Evolutionary conservation across 192 early-diverging fungal genomes (phyloP).

Genomic region (Mortierella antarctica): DNA sequence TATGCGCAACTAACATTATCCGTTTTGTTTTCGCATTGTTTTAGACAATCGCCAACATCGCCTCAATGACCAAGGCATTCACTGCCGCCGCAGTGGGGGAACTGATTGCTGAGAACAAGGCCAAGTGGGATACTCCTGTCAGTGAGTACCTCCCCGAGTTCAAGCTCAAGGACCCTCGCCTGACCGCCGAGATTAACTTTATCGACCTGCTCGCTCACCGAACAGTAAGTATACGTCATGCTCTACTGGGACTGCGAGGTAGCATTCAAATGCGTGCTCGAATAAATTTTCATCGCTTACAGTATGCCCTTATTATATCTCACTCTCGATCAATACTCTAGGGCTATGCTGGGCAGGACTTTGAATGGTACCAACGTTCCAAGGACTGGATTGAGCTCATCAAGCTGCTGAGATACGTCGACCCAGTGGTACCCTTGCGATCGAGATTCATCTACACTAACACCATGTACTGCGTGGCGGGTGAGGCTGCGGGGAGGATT

Average conservation of each 20-base stretch:
- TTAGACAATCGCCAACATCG: slow-evolving; percentile 21
- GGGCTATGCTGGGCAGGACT: slow-evolving; percentile 14
- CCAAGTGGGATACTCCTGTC: slow-evolving; percentile 19
- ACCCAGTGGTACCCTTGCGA: slow-evolving; percentile 17
- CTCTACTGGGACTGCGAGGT: slow-evolving; percentile 13
- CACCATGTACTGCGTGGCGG: slow-evolving; percentile 8
- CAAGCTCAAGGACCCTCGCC: slow-evolving; percentile 16
- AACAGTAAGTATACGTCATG: slow-evolving; percentile 17
- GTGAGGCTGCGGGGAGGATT: slow-evolving; percentile 16
- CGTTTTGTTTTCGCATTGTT: slow-evolving; percentile 10
- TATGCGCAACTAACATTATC: slow-evolving; percentile 2
- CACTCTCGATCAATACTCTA: slow-evolving; percentile 15
- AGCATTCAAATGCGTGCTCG: slow-evolving; percentile 5
- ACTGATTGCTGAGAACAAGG: slow-evolving; percentile 28
- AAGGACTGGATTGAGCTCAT: slow-evolving; percentile 16
- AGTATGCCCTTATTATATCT: slow-evolving; percentile 3
- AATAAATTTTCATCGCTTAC: slow-evolving; percentile 5
- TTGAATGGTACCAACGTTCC: slow-evolving; percentile 13
- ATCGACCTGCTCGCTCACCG: slow-evolving; percentile 28
- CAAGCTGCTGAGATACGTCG: slow-evolving; percentile 16
- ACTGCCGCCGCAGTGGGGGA: slow-evolving; percentile 19
- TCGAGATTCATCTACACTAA: slow-evolving; percentile 18
- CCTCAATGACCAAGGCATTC: slow-evolving; percentile 26
- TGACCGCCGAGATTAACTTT: slow-evolving; percentile 18
- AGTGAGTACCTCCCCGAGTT: slow-evolving; percentile 25